Conservation (phyloP, 1,139 yeast genomes). For the Hanseniaspora gamundiae region DNA sequence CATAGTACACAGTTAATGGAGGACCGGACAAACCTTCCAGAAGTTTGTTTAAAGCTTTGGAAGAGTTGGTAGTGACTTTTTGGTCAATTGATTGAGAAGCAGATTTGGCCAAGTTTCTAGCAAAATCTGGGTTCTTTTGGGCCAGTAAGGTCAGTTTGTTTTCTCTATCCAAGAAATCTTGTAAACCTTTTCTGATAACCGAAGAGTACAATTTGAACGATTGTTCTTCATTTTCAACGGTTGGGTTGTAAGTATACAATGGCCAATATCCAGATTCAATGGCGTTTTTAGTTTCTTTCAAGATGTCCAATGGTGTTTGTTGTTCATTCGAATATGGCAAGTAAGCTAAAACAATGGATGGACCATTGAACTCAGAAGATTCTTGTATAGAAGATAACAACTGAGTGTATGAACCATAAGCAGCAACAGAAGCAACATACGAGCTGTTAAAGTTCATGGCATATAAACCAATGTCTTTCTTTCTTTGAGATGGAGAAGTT, state of each 20-base stretch:
- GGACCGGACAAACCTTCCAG: constrained; percentile 88
- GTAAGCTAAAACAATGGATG: constrained; percentile 83
- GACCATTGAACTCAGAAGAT: constrained; percentile 81
- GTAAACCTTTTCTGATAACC: constrained; percentile 61
- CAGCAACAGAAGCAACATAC: constrained; percentile 91
- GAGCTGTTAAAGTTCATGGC: constrained; percentile 90
- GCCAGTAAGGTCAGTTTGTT: constrained; percentile 73
- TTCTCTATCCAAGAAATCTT: constrained; percentile 77
- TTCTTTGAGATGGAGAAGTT: constrained; percentile 32
- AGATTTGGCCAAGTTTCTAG: constrained; percentile 56
- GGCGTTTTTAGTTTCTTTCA: constrained; percentile 80
- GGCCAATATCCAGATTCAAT: constrained; percentile 97
- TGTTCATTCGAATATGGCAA: constrained; percentile 61
- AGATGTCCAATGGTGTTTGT: constrained; percentile 59
- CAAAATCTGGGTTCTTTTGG: constrained; percentile 57
- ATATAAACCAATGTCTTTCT: constrained; percentile 87
- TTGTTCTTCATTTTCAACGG: constrained; percentile 33
- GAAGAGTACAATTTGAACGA: constrained; percentile 76
- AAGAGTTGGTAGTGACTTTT: constrained; percentile 57
- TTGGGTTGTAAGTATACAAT: constrained; percentile 73
- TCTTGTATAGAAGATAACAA: constrained; percentile 79
- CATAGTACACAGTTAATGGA: constrained; percentile 79
- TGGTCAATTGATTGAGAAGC: constrained; percentile 49
- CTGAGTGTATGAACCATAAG: constrained; percentile 88
- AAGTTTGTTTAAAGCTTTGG: constrained; percentile 62